These are phyloP conservation scores for Elongisporangium prolatum DNA, from an alignment of 352 stramenopile species.

Conservation along the genomic window DNA sequence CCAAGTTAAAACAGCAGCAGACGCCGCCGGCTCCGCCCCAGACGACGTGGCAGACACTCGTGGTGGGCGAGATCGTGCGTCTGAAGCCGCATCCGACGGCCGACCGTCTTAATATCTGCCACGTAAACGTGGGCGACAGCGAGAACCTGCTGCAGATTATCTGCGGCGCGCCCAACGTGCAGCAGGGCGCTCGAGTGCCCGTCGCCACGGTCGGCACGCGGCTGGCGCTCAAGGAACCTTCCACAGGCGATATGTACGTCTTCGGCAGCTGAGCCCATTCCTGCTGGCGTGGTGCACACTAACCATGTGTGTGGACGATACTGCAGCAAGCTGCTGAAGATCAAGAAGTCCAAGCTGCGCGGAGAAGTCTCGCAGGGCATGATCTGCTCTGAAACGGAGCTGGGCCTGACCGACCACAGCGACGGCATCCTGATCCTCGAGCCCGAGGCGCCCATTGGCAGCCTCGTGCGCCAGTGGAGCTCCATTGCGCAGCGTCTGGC, in stretches of 20 bases:
- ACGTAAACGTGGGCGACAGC: constrained; percentile 54
- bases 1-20: constrained; percentile 12
- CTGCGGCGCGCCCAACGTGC: constrained; percentile 63
- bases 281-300: constrained; percentile 1
- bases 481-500: constrained; percentile 30
- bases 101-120: constrained; percentile 62
- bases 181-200: constrained; percentile 48
- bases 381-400: constrained; percentile 79
- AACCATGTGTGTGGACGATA: constrained; percentile 1
- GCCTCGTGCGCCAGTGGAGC: constrained; percentile 36
- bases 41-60: constrained; percentile 62
- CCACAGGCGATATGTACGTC: constrained; percentile 49
- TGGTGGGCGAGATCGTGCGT: constrained; percentile 70
- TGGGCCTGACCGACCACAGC: constrained; percentile 53
- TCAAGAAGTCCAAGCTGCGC: constrained; percentile 82
- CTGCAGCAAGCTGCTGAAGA: constrained; percentile 76
- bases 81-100: constrained; percentile 54
- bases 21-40: constrained; percentile 17
- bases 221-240: constrained; percentile 46
- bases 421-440: constrained; percentile 69
- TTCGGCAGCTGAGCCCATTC: background rate
- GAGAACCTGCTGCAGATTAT: constrained; percentile 71
- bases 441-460: constrained; percentile 45
- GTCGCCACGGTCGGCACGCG: constrained; percentile 63
- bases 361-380: constrained; percentile 75